Evolutionary conservation across 2,329 filamentous ascomycete species (phyloP), one percentile per base, ranked within the genome.

Genomic region (Scopulariopsis brevicaulis): DNA sequence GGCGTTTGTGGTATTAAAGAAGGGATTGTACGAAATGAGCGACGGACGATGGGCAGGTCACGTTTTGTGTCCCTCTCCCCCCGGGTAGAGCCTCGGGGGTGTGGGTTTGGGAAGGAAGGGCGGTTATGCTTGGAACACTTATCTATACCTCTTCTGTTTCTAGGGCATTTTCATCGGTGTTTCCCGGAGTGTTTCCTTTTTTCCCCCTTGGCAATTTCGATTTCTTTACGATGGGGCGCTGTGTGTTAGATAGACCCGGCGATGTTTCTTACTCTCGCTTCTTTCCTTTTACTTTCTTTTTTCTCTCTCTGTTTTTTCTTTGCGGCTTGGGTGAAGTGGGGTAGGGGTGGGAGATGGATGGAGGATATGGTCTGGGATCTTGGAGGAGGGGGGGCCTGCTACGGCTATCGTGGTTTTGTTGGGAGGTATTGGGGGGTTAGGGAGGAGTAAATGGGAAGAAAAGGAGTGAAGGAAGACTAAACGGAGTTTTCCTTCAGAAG

Each of bases 161-260:
- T 55, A 37, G 40, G 53, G 57, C 53, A 58, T 58, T 58, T 54
- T 20, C 53, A 52, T n/a, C 40, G 53, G 53, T 51, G 57, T 58
- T 55, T 37, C 7, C 24, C 15, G 24, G 56, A 58, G 28, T 4
- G 28, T 32, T 32, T 32, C 28, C 28, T 32, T 32, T 24, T 50
- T n/a, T n/a, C n/a, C n/a, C n/a, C n/a, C n/a, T n/a, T n/a, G n/a
- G n/a, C n/a, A n/a, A 8, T 32, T 32, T 32, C 28, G 4, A 4
- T 32, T 32, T 50, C 22, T 43, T 24, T 35, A 48, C 2, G n/a
- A 8, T 25, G n/a, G 46, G 20, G 46, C 20, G 46, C 5, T 14
- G 18, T 40, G 12, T 40, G 15, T 51, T 40, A 55, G 35, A 46
- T 56, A 56, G 48, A 58, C 40, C 15, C 18, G 40, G 40, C 40